Conservation (phyloP, 768 basidiomycete genomes). For the Rhodotorula toruloides region DNA sequence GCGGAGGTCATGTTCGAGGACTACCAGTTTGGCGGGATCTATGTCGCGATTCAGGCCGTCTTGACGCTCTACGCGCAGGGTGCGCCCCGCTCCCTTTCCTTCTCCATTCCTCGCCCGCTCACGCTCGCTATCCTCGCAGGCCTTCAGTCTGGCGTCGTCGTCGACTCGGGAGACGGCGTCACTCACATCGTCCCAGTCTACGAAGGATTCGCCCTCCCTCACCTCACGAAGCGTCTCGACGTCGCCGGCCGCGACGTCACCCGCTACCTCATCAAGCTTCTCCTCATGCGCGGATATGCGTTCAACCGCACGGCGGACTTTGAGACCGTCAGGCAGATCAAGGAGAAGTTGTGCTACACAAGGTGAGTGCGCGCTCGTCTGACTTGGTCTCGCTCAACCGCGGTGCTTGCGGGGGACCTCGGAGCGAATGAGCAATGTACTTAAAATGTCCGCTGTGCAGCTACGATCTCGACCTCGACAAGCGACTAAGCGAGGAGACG, state of each 20-base stretch:
- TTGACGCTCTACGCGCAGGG: constrained; percentile 98
- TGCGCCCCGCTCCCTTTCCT: constrained; percentile 48
- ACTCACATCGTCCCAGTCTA: constrained; percentile 99
- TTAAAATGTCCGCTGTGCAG: constrained; percentile 49
- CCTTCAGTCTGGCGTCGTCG: constrained; percentile 94
- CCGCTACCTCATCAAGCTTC: constrained; percentile 96
- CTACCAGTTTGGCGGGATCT: constrained; percentile 91
- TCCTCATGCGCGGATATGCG: constrained; percentile 99
- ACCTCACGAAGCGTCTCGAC: constrained; percentile 87
- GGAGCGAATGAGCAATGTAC: too few relatives aligned
- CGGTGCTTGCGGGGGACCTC: background rate
- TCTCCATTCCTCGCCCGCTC: background rate
- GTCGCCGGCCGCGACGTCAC: constrained; percentile 98
- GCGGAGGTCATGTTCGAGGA: constrained; percentile 99
- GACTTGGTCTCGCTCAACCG: background rate
- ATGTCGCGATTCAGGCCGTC: constrained; percentile 97
- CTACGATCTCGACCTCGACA: constrained; percentile 95
- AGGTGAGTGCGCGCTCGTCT: constrained; percentile 55
- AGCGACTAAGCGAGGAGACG: constrained; percentile 87
- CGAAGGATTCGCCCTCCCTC: constrained; percentile 91
- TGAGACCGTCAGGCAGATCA: constrained; percentile 97
- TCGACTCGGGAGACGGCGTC: constrained; percentile 98
- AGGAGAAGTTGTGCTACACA: constrained; percentile 97
- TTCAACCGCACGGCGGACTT: constrained; percentile 99
- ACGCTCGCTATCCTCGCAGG: constrained; percentile 53